A percentile compares a stretch with the other conserved stretches of the same genome.
Evolutionary conservation across 2,329 filamentous ascomycete genomes (phyloP).

Genomic region (Microascus cirrosus): DNA sequence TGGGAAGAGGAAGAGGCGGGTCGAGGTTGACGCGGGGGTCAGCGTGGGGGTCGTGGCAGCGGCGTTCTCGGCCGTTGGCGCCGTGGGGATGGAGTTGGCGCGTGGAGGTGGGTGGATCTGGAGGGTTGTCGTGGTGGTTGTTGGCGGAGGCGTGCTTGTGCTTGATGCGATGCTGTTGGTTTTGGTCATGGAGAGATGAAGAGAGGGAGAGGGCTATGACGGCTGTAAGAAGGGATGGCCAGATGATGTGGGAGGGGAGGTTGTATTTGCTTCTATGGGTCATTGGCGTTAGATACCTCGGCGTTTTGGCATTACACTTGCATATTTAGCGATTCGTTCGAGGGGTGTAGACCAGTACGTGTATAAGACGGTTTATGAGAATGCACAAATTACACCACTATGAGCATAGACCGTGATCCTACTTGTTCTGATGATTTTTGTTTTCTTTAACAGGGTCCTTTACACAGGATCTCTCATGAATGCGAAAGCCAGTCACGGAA

Average conservation of each 20-base stretch:
- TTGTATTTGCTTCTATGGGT: not conserved
- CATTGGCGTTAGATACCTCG: not conserved
- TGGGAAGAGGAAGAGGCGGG: constrained; percentile 52
- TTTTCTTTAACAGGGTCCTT: too few relatives aligned
- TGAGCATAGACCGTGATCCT: too few relatives aligned
- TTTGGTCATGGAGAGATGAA: constrained; percentile 21
- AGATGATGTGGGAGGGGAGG: not conserved
- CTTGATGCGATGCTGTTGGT: constrained; percentile 31
- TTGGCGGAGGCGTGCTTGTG: constrained; percentile 25
- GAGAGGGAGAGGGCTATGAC: not conserved
- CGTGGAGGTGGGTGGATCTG: constrained; percentile 32
- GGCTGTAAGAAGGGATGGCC: not conserved
- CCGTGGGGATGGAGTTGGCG: constrained; percentile 46
- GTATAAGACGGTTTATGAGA: too few relatives aligned
- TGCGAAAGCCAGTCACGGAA: too few relatives aligned
- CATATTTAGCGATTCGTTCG: too few relatives aligned
- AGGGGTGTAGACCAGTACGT: too few relatives aligned
- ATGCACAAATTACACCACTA: too few relatives aligned
- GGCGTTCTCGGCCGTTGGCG: constrained; percentile 51
- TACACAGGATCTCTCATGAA: too few relatives aligned
- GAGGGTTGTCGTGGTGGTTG: constrained; percentile 25
- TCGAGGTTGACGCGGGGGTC: constrained; percentile 66
- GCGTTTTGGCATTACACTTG: too few relatives aligned
- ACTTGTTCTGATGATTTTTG: too few relatives aligned
- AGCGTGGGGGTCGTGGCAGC: constrained; percentile 58